Evolutionary conservation across 2,329 filamentous ascomycete species (phyloP).

Genomic region (Pseudopyricularia javanii): DNA sequence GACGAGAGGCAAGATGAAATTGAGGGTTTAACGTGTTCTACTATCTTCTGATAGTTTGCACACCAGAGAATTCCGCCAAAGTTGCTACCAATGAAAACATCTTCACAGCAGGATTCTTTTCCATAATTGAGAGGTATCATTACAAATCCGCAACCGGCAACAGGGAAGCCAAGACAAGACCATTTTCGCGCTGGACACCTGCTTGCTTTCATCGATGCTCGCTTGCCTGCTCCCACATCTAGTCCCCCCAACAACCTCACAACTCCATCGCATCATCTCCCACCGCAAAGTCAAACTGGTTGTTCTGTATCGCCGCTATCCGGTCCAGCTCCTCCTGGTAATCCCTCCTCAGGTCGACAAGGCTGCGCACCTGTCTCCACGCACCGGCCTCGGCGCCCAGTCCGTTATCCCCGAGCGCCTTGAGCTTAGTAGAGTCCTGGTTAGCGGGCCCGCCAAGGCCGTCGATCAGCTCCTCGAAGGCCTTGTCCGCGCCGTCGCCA

Average conservation of each 20-base stretch:
- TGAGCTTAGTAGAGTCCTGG: constrained; percentile 5
- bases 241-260: not conserved
- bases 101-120: not conserved
- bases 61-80: not conserved
- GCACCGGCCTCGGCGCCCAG: constrained; percentile 8
- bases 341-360: constrained; percentile 76
- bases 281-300: constrained; percentile 67
- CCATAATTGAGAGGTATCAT: not conserved
- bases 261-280: constrained; percentile 40
- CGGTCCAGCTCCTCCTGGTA: constrained; percentile 86
- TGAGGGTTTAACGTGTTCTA: not conserved
- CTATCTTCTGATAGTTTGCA: not conserved
- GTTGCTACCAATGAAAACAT: not conserved
- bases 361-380: constrained; percentile 68
- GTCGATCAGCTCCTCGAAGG: not conserved
- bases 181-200: not conserved
- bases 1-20: too few species aligned
- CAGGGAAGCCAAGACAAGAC: not conserved
- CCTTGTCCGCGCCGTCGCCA: not conserved
- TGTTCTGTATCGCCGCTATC: constrained; percentile 75
- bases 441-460: not conserved
- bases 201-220: not conserved
- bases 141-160: not conserved
- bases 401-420: constrained; percentile 6
- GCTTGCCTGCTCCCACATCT: not conserved